phyloP scores from a whole-genome alignment of 371 early-diverging fungal species.

The Catenaria anguillulae region DNA sequence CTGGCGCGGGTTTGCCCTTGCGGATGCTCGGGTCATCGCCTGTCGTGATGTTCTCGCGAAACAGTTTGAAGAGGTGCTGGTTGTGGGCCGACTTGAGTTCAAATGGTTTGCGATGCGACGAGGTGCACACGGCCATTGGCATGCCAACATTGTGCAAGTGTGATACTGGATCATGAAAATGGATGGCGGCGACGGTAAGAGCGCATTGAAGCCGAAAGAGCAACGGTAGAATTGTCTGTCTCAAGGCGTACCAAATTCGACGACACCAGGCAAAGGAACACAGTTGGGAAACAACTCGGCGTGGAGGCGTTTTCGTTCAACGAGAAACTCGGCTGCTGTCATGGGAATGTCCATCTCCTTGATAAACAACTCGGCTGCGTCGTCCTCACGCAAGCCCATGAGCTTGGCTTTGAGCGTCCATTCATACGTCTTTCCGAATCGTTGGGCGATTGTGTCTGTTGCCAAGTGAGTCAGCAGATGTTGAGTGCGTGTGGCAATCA shows the following conservation, averaged over 20 bases:
- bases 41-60: constrained; percentile 19
- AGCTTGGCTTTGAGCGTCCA: constrained; percentile 17
- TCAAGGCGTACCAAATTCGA: too few species aligned
- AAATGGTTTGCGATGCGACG: constrained; percentile 19
- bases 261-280: constrained; percentile 22
- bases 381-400: constrained; percentile 2
- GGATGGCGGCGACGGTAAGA: too few species aligned
- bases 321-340: constrained; percentile 25
- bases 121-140: constrained; percentile 19
- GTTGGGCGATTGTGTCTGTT: too few species aligned
- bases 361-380: constrained; percentile 19
- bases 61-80: constrained; percentile 23
- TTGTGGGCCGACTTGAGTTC: constrained; percentile 21
- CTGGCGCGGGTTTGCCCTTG: constrained; percentile 33
- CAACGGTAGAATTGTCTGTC: too few species aligned
- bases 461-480: constrained; percentile 9
- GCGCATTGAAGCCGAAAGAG: too few species aligned
- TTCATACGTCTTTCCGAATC: constrained; percentile 13
- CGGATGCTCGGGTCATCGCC: constrained; percentile 26
- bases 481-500: too few species aligned
- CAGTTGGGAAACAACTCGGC: constrained; percentile 12
- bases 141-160: neutral
- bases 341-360: constrained; percentile 16
- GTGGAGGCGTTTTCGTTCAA: constrained; percentile 13
- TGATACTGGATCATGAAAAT: too few species aligned